Conservation (phyloP, 768 basidiomycete genomes). For the Lentinula guzmanii region DNA sequence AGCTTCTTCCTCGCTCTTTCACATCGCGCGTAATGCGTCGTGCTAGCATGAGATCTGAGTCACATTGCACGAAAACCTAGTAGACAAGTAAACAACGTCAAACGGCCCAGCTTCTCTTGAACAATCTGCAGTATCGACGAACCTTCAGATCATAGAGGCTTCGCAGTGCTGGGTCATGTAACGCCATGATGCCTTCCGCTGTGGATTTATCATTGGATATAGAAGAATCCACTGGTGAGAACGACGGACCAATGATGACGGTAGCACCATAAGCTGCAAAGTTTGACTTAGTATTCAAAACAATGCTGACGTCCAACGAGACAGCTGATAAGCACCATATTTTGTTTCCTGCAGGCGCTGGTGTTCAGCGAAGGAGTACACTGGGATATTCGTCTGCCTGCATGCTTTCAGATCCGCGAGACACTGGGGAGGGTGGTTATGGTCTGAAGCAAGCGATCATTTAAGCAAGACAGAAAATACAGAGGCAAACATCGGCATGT, state of each 20-base stretch:
- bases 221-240: neutral
- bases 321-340: conserved; percentile 33
- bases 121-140: conserved; percentile 5
- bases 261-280: conserved; percentile 73
- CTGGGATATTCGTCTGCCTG: conserved; percentile 81
- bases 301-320: neutral
- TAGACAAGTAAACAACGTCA: neutral
- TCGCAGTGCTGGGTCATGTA: conserved; percentile 75
- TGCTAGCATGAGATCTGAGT: conserved; percentile 96
- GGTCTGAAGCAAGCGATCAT: neutral
- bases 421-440: conserved; percentile 44
- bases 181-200: conserved; percentile 91
- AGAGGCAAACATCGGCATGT: conserved; percentile 79
- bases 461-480: conserved; percentile 27
- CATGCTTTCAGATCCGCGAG: conserved; percentile 80
- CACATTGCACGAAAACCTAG: conserved; percentile 86
- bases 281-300: neutral
- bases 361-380: conserved; percentile 92
- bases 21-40: conserved; percentile 86
- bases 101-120: neutral
- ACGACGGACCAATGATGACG: conserved; percentile 69
- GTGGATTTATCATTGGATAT: neutral
- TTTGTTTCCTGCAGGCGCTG: conserved; percentile 74
- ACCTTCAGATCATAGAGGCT: conserved; percentile 91
- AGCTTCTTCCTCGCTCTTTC: conserved; percentile 78